Conservation (phyloP, 1,139 yeast genomes). For the Casaregolazyma suthepensis region DNA sequence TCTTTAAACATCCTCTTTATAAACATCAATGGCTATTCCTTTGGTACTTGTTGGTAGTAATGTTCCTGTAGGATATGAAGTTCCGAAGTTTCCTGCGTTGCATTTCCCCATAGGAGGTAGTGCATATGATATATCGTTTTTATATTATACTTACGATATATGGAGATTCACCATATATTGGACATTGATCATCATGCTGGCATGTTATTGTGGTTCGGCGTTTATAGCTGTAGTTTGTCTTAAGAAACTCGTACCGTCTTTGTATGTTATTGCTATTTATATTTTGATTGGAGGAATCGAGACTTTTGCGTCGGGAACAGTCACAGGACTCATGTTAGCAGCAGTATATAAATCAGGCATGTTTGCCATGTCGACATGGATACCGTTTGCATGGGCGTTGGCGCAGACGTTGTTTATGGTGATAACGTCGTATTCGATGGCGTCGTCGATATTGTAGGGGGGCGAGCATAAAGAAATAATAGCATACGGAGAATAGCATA, state of each 20-base stretch:
- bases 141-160: slow-evolving; percentile 68
- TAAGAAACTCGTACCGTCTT: slow-evolving; percentile 36
- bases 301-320: slow-evolving; percentile 65
- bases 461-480: background rate
- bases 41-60: slow-evolving; percentile 23
- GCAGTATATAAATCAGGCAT: slow-evolving; percentile 67
- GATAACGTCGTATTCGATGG: slow-evolving; percentile 55
- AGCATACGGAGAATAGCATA: no score
- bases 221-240: slow-evolving; percentile 52
- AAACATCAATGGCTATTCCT: slow-evolving; percentile 5
- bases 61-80: slow-evolving; percentile 72
- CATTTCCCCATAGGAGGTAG: slow-evolving; percentile 55
- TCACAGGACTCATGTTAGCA: slow-evolving; percentile 60
- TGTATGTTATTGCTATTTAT: slow-evolving; percentile 39
- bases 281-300: slow-evolving; percentile 49
- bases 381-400: slow-evolving; percentile 77
- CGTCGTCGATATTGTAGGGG: slow-evolving; percentile 38
- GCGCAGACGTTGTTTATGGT: slow-evolving; percentile 62
- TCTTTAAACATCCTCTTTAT: no score
- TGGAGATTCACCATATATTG: slow-evolving; percentile 81
- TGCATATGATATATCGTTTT: slow-evolving; percentile 47
- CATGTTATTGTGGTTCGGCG: slow-evolving; percentile 63
- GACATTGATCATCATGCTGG: slow-evolving; percentile 61
- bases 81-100: slow-evolving; percentile 78
- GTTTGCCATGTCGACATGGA: slow-evolving; percentile 87